Evolutionary conservation across 345 rosid genomes (phyloP), one percentile per base, ranked within the genome.

Genomic region (Aquilaria malaccensis): DNA sequence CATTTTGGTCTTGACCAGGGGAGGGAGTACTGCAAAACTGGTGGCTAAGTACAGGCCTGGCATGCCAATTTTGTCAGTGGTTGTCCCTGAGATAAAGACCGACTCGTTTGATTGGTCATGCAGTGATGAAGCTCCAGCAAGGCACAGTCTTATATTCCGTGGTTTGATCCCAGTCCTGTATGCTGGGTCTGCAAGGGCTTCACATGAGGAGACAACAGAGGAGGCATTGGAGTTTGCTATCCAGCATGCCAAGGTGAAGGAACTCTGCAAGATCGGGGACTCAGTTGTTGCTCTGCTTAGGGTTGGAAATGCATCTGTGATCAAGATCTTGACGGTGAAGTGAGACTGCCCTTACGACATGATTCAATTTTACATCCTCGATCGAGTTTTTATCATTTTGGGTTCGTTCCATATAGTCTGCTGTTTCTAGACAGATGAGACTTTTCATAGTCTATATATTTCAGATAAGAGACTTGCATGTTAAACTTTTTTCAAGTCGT

Each of bases 31-130:
- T 0, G 98, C 98, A 0, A 93, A 83, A 66, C 80, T 93, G 67
- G 94, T 93, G 72, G 98, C 98, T 1, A 93, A 93, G 76, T 92
- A 92, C 87, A 79, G 97, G 72, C 95, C 98, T 10, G 93, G 88
- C 50, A 80, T 79, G 84, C 98, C 97, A 2, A 93, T 89, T 13
- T 72, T 93, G 49, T 93, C 98, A 0, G 97, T 85, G 30, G 88
- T 93, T 11, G 98, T 93, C 29, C 98, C 98, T 0, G 96, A 93
- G 76, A 85, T 93, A 50, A 76, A 81, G 79, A 89, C 91, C 0
- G 94, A 93, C 70, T 79, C 74, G 13, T 93, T 93, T 13, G 98
- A 89, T 56, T 93, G 98, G 98, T 83, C 97, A 14, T 89, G 97
- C 76, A 87, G 96, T 33, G 81, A 85, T 46, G 97, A 83, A 59